Conservation (phyloP, 257 asterid species). For the Salvia rosmarinus region DNA sequence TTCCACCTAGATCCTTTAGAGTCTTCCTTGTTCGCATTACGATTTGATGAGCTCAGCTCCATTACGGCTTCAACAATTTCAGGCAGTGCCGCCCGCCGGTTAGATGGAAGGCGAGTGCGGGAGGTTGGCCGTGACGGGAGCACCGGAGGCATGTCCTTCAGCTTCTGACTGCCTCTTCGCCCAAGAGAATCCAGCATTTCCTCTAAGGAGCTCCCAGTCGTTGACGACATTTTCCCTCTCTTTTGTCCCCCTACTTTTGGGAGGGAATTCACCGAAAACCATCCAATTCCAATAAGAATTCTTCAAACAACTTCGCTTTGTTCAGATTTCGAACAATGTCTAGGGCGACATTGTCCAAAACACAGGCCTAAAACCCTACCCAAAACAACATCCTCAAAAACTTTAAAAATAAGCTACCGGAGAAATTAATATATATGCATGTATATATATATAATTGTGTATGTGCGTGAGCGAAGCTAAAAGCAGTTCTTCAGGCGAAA, state of each 20-base stretch:
- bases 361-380: constrained; percentile 29
- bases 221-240: constrained; percentile 47
- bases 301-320: constrained; percentile 1
- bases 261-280: constrained; percentile 28
- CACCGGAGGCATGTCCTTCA: constrained; percentile 82
- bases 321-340: constrained; percentile 43
- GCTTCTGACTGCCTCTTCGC: constrained; percentile 51
- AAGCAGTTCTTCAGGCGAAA: not conserved
- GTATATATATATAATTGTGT: too few species aligned
- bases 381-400: not conserved
- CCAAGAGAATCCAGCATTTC: constrained; percentile 82
- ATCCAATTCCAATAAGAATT: constrained; percentile 31
- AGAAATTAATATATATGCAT: not conserved
- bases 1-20: constrained; percentile 36
- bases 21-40: constrained; percentile 33
- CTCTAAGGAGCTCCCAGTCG: constrained; percentile 78
- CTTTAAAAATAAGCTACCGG: not conserved
- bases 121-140: constrained; percentile 80
- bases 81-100: constrained; percentile 53
- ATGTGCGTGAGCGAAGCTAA: not conserved
- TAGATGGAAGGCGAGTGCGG: constrained; percentile 73
- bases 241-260: not conserved
- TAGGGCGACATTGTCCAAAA: constrained; percentile 47
- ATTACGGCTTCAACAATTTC: constrained; percentile 39
- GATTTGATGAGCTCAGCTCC: constrained; percentile 31